Base-by-base conservation (phyloP, 176 grass and related monocot genomes). In the Zoysia pacifica region DNA sequence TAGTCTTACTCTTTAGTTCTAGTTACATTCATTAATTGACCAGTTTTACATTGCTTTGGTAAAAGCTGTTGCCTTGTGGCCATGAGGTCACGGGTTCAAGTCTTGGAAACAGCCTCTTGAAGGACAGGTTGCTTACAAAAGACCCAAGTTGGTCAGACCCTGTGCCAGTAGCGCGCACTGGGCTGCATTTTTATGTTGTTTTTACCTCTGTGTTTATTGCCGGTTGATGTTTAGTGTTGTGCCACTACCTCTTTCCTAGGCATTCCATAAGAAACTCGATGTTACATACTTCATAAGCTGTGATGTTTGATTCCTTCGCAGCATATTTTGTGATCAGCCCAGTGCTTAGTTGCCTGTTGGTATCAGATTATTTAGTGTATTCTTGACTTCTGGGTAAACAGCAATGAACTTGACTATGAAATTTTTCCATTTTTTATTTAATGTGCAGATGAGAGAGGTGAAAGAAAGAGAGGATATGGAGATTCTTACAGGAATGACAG, bases 391-490 rank as follows among this genome's bases (percentile, higher is more conserved):
- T 38, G 61, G 43, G 56, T 62, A 55, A 2, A 2, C 6, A 49
- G 0, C 4, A 49, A 35, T 70, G 56, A 76, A 48, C 37, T 4
- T 39, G 19, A 50, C 4, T 39, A 28, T 75, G 7, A 40, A 38
- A 9, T 46, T 48, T 48, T 64, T 77, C 7, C 11, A 60, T 82
- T 60, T 64, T 53, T 28, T 9, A 78, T 77, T 46, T 42, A 64
- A 72, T 76, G 15, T 88, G 64, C 86, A 99, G 96, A 93, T 93
- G 92, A 91, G 67, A 93, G 82, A 87, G 62, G 38, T 69, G 87
- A 89, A 67, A 76, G 83, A 45, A 89, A 95, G 51, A 83, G 89
- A 85, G 96, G 93, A 47, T 83, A 93, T 11, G 86, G 86, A 12
- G 92, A 90, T 20, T 82, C 84, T 56, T 72, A 87, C 11, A 79